A percentile compares a stretch with the other conserved stretches of the same genome.
Evolutionary conservation across 208 protist genomes (phyloP).

Genomic region (Trypanosoma mega): DNA sequence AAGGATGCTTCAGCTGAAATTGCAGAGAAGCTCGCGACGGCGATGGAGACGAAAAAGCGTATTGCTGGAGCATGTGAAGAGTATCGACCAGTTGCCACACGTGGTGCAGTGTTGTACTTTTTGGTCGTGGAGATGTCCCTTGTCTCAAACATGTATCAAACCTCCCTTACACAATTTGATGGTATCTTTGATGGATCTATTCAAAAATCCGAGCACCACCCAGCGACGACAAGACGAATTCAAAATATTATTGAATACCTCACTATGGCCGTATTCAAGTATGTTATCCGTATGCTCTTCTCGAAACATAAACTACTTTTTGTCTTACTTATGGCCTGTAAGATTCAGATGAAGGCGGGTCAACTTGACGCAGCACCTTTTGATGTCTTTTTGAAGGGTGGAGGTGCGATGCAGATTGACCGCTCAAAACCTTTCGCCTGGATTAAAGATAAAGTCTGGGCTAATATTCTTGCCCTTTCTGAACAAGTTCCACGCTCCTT

Average conservation of each 20-base stretch:
- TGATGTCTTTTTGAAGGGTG: conserved; percentile 94
- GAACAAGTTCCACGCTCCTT: conserved; percentile 89
- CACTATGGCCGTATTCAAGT: conserved; percentile 93
- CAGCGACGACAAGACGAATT: conserved; percentile 94
- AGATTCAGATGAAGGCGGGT: conserved; percentile 93
- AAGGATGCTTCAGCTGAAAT: conserved; percentile 97
- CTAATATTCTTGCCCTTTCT: conserved; percentile 92
- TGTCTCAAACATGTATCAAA: conserved; percentile 99
- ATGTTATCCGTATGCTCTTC: conserved; percentile 97
- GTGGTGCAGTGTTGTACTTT: conserved; percentile 98
- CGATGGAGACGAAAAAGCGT: conserved; percentile 95
- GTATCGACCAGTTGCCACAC: conserved; percentile 96
- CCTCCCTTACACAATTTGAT: conserved; percentile 97
- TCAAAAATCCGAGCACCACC: conserved; percentile 85
- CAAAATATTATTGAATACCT: conserved; percentile 95
- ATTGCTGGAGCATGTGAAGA: conserved; percentile 97
- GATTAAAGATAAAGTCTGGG: conserved; percentile 96
- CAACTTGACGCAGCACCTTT: conserved; percentile 82
- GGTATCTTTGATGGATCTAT: conserved; percentile 95
- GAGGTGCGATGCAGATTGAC: conserved; percentile 91
- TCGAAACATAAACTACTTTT: conserved; percentile 98
- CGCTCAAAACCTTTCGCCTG: conserved; percentile 93
- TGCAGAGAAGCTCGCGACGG: conserved; percentile 94
- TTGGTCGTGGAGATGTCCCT: conserved; percentile 97
- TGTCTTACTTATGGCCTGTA: conserved; percentile 95